Conservation (phyloP, 148 eudicot species). For the Oxyria digyna region DNA sequence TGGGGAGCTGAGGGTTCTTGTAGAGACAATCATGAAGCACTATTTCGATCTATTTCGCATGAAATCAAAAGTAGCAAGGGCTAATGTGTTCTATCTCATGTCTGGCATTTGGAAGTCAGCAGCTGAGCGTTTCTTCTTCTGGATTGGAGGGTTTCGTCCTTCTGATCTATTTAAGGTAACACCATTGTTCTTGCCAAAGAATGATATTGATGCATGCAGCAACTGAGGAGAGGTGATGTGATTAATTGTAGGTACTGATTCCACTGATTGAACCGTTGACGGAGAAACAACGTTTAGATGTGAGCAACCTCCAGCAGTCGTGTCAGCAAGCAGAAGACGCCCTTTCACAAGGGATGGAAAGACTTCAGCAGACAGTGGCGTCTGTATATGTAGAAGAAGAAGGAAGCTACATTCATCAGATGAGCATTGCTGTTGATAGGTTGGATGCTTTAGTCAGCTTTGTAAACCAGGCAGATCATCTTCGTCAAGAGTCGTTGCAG, state of each 20-base stretch:
- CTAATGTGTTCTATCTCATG: too few relatives aligned
- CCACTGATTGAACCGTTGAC: conserved; percentile 9
- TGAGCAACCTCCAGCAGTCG: conserved; percentile 9
- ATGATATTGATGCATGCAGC: too few relatives aligned
- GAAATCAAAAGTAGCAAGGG: too few relatives aligned
- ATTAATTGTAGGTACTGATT: neutral
- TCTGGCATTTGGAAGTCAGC: too few relatives aligned
- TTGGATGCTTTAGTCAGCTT: conserved; percentile 9
- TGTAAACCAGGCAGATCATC: conserved; percentile 7
- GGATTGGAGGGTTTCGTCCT: too few relatives aligned
- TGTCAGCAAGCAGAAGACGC: too few relatives aligned
- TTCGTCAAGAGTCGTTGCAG: conserved; percentile 2
- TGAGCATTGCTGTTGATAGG: neutral
- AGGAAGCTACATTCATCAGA: neutral
- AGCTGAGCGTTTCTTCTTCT: too few relatives aligned
- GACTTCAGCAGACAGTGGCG: conserved; percentile 34
- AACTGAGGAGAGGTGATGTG: too few relatives aligned
- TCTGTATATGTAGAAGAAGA: neutral
- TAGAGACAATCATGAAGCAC: conserved; percentile 58
- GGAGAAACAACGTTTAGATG: conserved; percentile 6
- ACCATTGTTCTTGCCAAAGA: too few relatives aligned
- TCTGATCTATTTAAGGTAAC: too few relatives aligned
- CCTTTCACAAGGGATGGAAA: conserved; percentile 18
- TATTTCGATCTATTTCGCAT: conserved; percentile 65
- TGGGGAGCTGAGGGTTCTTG: conserved; percentile 44